These are phyloP conservation scores for Geotrichum candidum DNA, from an alignment of 1,139 yeast species.

Conservation along the genomic window DNA sequence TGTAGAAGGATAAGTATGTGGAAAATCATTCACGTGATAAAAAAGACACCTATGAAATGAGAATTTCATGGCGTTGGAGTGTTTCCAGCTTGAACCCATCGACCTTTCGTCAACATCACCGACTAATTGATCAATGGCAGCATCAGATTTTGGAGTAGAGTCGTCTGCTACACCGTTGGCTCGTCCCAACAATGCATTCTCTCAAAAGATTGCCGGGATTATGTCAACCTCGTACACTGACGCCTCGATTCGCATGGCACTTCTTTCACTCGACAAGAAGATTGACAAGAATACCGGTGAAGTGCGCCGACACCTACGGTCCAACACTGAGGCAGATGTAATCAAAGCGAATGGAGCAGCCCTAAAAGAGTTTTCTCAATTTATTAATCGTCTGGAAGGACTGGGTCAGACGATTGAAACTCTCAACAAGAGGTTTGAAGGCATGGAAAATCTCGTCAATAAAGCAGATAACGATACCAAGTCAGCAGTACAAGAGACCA, in stretches of 20 bases:
- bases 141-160: not conserved
- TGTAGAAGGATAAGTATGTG: not conserved
- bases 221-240: conserved; percentile 37
- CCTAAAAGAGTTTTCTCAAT: conserved; percentile 53
- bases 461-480: conserved; percentile 29
- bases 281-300: conserved; percentile 33
- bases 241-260: conserved; percentile 33
- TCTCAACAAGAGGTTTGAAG: conserved; percentile 31
- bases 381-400: conserved; percentile 42
- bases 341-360: conserved; percentile 54
- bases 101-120: not conserved
- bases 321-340: conserved; percentile 66
- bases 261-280: conserved; percentile 32
- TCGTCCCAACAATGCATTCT: conserved; percentile 27
- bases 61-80: not conserved
- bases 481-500: conserved; percentile 37
- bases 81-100: not conserved
- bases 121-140: not conserved
- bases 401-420: conserved; percentile 40
- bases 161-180: conserved; percentile 15
- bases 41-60: not conserved
- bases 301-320: conserved; percentile 52
- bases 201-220: conserved; percentile 31
- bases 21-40: not conserved
- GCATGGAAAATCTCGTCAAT: conserved; percentile 29